Evolutionary conservation across 352 stramenopile species (phyloP), one percentile per base, ranked within the genome.

Genomic region (Aphanomyces stellatus): DNA sequence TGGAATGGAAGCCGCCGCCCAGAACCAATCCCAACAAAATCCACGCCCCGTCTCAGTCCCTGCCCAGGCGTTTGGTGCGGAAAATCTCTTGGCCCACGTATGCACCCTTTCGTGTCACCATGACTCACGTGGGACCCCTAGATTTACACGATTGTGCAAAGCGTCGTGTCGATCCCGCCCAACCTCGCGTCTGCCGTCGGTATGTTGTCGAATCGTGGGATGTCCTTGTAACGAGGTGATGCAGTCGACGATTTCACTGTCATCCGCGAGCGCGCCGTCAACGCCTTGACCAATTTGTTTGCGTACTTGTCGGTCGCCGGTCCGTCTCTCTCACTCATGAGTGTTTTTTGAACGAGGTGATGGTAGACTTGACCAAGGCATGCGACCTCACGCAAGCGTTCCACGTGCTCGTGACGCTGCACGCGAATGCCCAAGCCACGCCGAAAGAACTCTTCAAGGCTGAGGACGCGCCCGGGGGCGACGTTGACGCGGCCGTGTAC

Each of bases 251-350:
- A 93, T 69, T 93, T 95, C 43, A 77, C 84, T 55, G 81, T 79
- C 51, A 93, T 95, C 71, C 87, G 84, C 61, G 85, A 90, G 55
- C 87, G 87, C 53, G 80, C 85, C 13, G 83, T 74, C 70, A 92
- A 93, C 59, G 82, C 83, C 7, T 69, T 95, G 8, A 95, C 88
- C 72, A 95, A 95, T 69, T 74, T 93, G 53, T 51, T 93, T 89
- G 80, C 75, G 71, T 84, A 48, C 65, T 64, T 80, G 51, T n/a
- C 62, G 13, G 35, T 63, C n/a, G 48, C 30, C 27, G 35, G 15
- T 42, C 27, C 27, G 27, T 3, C 15, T 31, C 28, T 5, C 22
- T 17, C 31, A 24, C 8, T 27, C 19, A 7, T 6, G 33, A 7
- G 30, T 19, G 35, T 13, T 51, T 4, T 56, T 10, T 11, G 6